Evolutionary conservation across 805 yeast genomes (phyloP).

Genomic region (Babjeviella inositovora): DNA sequence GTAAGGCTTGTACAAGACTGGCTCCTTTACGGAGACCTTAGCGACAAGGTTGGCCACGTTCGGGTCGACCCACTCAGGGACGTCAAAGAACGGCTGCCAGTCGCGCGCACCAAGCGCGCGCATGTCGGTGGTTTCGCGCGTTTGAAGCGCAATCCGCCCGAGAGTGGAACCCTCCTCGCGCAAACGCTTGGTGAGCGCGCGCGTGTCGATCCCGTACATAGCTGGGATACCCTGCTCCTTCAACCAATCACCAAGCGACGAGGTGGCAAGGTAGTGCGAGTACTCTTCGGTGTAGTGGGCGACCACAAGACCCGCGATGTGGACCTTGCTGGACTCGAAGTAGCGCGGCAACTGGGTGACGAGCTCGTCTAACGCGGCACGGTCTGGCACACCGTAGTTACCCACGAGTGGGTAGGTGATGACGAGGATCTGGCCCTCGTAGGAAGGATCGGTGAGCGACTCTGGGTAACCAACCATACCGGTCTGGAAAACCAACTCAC

Average conservation of each 20-base stretch:
- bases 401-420: constrained; percentile 96
- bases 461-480: constrained; percentile 99
- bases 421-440: constrained; percentile 93
- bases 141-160: constrained; percentile 68
- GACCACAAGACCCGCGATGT: constrained; percentile 91
- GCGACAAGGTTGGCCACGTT: constrained; percentile 86
- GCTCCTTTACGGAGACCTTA: constrained; percentile 66
- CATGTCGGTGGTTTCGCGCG: constrained; percentile 10
- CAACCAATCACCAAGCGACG: constrained; percentile 89
- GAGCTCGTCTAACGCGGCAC: constrained; percentile 56
- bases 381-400: constrained; percentile 97
- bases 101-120: constrained; percentile 15
- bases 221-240: constrained; percentile 89
- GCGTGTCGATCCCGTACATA: constrained; percentile 93
- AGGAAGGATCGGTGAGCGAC: constrained; percentile 94
- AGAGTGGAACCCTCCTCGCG: constrained; percentile 88
- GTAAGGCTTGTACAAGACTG: constrained; percentile 64
- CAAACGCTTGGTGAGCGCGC: constrained; percentile 84
- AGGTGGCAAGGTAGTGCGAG: constrained; percentile 85
- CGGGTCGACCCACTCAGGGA: constrained; percentile 90
- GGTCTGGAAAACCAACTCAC: constrained; percentile 97
- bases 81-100: constrained; percentile 51
- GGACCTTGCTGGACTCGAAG: constrained; percentile 86
- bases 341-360: constrained; percentile 71
- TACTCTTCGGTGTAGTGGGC: constrained; percentile 94